Base-by-base conservation (phyloP, 495 filamentous ascomycete species). In the Hyaloscypha finlandica region DNA sequence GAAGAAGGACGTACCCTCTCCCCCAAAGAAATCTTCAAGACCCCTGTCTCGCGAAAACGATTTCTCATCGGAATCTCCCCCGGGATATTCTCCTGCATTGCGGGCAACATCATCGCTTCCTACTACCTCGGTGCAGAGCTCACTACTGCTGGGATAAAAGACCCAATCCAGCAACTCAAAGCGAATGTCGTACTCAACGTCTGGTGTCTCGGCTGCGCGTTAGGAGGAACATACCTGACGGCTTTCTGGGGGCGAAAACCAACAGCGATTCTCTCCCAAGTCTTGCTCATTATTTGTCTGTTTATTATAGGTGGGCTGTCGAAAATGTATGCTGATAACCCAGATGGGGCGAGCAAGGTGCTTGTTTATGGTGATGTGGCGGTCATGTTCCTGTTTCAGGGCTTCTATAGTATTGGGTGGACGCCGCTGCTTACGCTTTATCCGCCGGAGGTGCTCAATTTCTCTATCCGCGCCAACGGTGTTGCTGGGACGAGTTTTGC, bases 401-500 rank as follows among this genome's bases (percentile, higher is more conserved):
- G 85, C 54, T 81, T 85, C 71, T 88, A 86, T 71, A 84, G 81
- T 8, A 81, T 87, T 66, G 85, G 81, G 14, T 87, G 84, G 76
- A 88, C 85, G 19, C 86, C 86, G 12, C 79, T 89, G 31, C 79
- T 86, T 29, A 83, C 81, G 64, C 81, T 86, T 29, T 88, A 89
- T 63, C 86, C 87, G 31, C 79, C 80, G 55, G 81, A 87, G 56
- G 80, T 82, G 31, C 77, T 84, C 31, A 80, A 83, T 70, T 84
- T 80, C 14, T 81, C 80, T 6, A 81, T 76, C 32, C 77, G 82
- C 55, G 81, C 81, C 65, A 85, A 83, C 73, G 82, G 82, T 60
- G 73, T 84, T 30, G 81, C 82, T 16, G 71, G 75, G n/a, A 80
- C 78, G 6, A 74, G 71, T 80, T 54, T 79, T 78, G 62, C 81